Percentiles rank a stretch among this genome's conserved stretches.
phyloP scores from a whole-genome alignment of 176 grass and related monocot genomes.

The Sorghum bicolor region Sorghum_bicolor_NCBIv3 NC_012873.2:57481501-57482000 shows the following conservation, averaged over 20 bases:
- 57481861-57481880: neutral
- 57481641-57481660: neutral
- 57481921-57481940: constrained; percentile 17
- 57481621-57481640: constrained; percentile 45
- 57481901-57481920: constrained; percentile 6
- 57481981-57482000: no score
- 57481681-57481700: neutral
- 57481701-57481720: constrained; percentile 8
- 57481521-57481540: neutral
- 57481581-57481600: neutral
- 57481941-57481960: neutral
- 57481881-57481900: neutral
- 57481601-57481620: neutral
- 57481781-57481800: no score
- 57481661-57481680: constrained; percentile 40
- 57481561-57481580: neutral
- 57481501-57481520: neutral
- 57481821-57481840: neutral
- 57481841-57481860: neutral
- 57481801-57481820: neutral
- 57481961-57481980: no score
- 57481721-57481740: neutral
- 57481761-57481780: no score
- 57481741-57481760: neutral
- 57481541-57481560: neutral